Base-by-base conservation (phyloP, 106 monocot species). In the Posidonia australis region DNA sequence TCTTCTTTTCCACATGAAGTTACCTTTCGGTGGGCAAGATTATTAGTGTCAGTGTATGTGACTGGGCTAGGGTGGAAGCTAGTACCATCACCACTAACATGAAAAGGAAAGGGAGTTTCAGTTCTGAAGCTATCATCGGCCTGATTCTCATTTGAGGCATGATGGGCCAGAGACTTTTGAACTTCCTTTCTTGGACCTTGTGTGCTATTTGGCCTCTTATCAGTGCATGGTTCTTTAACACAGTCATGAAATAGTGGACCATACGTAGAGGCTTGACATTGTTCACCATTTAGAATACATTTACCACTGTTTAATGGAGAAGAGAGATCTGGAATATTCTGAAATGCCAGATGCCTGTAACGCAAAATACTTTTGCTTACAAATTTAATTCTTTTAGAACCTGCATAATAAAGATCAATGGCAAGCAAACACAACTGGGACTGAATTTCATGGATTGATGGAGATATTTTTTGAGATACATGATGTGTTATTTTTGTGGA, bases 341-440 rank as follows among this genome's bases (percentile, higher is more conserved):
- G 58, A 31, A 58, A 58, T 17, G 24, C 28, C 31, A 27, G 51
- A n/a, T 2, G 28, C 36, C 49, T 49, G 44, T 48, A 61, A 13
- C 6, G 4, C 32, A 60, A 49, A 47, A 70, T 5, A 16, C 23
- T 25, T 56, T 19, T 18, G 6, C 44, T 1, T 42, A 68, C 42
- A 46, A 57, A 24, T 29, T 44, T 57, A 54, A 68, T 17, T 2
- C 10, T 55, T 32, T 20, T 41, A 9, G 12, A 21, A 9, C 68
- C 68, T 36, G 20, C n/a, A 57, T 68, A 29, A 57, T 31, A 68
- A 19, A 51, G 21, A 56, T 68, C 56, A 17, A 68, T 13, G 18
- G 68, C 68, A 68, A 68, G 68, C 13, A 28, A 68, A 56, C 22
- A 13, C 41, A 62, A 22, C 12, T 62, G 61, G 42, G 31, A 67